A percentile compares a stretch with the other conserved stretches of the same genome.
Evolutionary conservation across 169 alveolate species (phyloP).

Genomic region (Plasmodium falciparum): DNA sequence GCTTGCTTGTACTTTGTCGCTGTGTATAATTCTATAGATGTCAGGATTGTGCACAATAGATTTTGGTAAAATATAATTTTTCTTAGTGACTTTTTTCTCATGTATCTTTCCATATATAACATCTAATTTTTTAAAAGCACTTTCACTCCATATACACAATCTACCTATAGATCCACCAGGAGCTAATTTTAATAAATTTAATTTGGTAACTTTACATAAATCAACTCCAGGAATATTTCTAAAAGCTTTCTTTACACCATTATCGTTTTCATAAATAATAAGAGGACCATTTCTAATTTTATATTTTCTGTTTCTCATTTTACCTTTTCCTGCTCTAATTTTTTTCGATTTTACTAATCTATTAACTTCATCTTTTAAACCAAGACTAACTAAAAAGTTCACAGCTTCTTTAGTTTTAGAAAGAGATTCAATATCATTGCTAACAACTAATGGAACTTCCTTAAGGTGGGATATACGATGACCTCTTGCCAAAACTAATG

Average conservation of each 20-base stretch:
- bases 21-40: constrained; percentile 95
- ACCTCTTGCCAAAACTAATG: constrained; percentile 99
- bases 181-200: constrained; percentile 97
- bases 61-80: constrained; percentile 92
- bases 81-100: constrained; percentile 70
- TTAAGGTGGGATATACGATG: constrained; percentile 95
- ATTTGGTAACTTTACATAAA: constrained; percentile 94
- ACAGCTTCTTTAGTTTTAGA: constrained; percentile 95
- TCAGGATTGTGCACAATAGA: constrained; percentile 85
- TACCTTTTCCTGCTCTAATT: constrained; percentile 96
- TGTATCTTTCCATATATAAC: constrained; percentile 46
- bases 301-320: constrained; percentile 96
- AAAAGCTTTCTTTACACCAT: constrained; percentile 94
- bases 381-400: constrained; percentile 89
- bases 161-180: constrained; percentile 99
- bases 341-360: constrained; percentile 86
- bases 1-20: constrained; percentile 96
- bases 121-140: constrained; percentile 95
- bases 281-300: constrained; percentile 97
- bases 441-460: constrained; percentile 98
- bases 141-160: constrained; percentile 96
- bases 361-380: constrained; percentile 93
- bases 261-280: constrained; percentile 95
- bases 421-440: constrained; percentile 87
- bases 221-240: constrained; percentile 99